Base-by-base conservation (phyloP, 2,329 filamentous ascomycete species). In the Beauveria caledonica region DNA sequence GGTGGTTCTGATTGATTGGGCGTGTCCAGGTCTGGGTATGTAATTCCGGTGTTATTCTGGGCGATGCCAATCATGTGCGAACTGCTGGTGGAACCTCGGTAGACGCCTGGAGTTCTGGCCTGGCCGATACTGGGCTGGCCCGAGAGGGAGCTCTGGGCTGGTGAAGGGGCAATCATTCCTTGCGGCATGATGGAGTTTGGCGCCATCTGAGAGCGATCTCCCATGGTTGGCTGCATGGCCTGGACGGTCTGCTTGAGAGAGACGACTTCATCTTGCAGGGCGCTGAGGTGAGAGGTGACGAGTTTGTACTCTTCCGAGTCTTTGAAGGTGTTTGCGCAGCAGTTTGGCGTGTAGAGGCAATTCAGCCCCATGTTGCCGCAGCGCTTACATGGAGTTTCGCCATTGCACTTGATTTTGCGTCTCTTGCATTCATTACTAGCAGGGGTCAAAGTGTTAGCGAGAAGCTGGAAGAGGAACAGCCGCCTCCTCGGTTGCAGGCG, bases 291-390 rank as follows among this genome's bases (percentile, higher is more conserved):
- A 39, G 81, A 78, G 59, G 85, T 84, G 86, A 97, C 91, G 42
- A 86, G 82, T 69, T 86, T 89, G 78, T 92, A 97, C 71, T 97
- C 92, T 10, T 95, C 90, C 51, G 91, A 92, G 68, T 97, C 92
- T 73, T 93, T 94, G 80, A 96, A 92, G 72, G 84, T 91, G 77
- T 85, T 92, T 63, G 83, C 76, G 70, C 84, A 86, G 71, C 85
- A 86, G 68, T 86, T 86, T 15, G 84, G 81, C 6, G 85, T 79
- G 73, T 88, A 89, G 49, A 86, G 75, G 68, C 86, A 89, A 63
- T 80, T 73, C 19, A 88, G 77, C 66, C 84, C 85, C 71, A 89
- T 84, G 66, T 87, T 86, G 66, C 85, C 83, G 67, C 87, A 90
- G 60, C 87, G 78, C 62, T 85, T 80, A 65, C 87, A 90, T 1